Evolutionary conservation across 164 flowering plant genomes (phyloP).

Genomic region (Buxus sempervirens): DNA sequence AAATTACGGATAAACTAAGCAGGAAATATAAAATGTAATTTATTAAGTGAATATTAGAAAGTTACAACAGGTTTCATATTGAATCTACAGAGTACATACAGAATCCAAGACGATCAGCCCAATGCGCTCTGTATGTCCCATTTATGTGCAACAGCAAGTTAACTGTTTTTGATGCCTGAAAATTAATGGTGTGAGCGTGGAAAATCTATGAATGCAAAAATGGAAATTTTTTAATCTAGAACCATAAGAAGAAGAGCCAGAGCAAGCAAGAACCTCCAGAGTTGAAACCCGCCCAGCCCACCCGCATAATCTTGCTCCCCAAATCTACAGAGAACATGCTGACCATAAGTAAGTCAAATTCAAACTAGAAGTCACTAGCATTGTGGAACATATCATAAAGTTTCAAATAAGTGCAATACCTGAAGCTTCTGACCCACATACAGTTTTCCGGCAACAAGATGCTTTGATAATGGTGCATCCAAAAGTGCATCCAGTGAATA

Average conservation of each 20-base stretch:
- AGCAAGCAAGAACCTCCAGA: conserved; percentile 61
- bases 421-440: conserved; percentile 93
- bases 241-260: conserved; percentile 8
- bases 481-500: conserved; percentile 69
- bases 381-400: conserved; percentile 4
- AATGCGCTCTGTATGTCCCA: conserved; percentile 92
- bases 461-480: conserved; percentile 63
- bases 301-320: conserved; percentile 84
- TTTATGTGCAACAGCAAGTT: conserved; percentile 63
- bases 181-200: conserved; percentile 12
- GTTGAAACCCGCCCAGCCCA: conserved; percentile 89
- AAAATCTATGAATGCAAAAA: neutral
- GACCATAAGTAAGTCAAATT: neutral
- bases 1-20: too few relatives aligned
- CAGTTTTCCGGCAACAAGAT: conserved; percentile 59
- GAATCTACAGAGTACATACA: conserved; percentile 40
- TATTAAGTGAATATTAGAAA: neutral
- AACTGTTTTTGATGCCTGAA: conserved; percentile 53
- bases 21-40: neutral
- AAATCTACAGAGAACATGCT: conserved; percentile 52
- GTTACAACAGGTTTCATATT: neutral
- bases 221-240: neutral
- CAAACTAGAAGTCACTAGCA: conserved; percentile 7
- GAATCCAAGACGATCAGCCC: conserved; percentile 89
- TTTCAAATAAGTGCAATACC: conserved; percentile 38